A percentile compares a stretch with the other conserved stretches of the same genome.
These are phyloP conservation scores for Suillus brevipes DNA, from an alignment of 768 basidiomycete species.

Conservation along the genomic window DNA sequence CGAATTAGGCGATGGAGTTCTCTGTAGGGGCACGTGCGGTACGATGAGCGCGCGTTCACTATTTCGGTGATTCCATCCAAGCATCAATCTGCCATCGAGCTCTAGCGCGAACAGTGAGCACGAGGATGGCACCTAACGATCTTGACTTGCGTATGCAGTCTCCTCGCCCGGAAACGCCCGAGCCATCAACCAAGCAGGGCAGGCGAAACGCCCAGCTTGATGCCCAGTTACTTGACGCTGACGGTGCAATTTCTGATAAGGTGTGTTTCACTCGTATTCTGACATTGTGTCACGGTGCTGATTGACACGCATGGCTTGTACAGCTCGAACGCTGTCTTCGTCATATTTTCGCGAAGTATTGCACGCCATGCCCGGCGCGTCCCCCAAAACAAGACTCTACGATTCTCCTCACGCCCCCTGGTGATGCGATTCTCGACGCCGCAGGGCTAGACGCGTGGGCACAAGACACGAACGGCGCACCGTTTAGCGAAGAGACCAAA, in stretches of 20 bases:
- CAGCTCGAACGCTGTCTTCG: conserved; percentile 70
- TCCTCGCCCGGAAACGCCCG: conserved; percentile 60
- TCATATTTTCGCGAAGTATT: conserved; percentile 81
- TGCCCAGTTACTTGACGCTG: conserved; percentile 65
- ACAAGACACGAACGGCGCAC: conserved; percentile 76
- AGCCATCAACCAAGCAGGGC: conserved; percentile 61
- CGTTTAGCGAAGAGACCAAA: conserved; percentile 76
- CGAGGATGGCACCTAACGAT: conserved; percentile 7
- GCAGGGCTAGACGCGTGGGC: conserved; percentile 76
- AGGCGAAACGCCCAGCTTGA: conserved; percentile 50
- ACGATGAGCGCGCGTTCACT: conserved; percentile 24
- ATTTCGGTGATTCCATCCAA: conserved; percentile 19
- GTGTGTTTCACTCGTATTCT: conserved; percentile 32
- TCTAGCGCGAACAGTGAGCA: conserved; percentile 5
- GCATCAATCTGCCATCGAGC: background rate
- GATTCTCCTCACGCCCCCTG: conserved; percentile 45
- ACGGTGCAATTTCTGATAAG: conserved; percentile 66
- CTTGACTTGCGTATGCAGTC: conserved; percentile 37
- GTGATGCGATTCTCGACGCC: conserved; percentile 56
- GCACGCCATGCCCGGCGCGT: conserved; percentile 43
- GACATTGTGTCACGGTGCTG: background rate
- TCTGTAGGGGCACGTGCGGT: conserved; percentile 12
- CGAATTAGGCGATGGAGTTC: background rate
- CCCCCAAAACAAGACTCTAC: conserved; percentile 22
- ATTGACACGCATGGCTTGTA: background rate